phyloP scores from a whole-genome alignment of 2,329 filamentous ascomycete genomes.

The Clarireedia sp. region DNA sequence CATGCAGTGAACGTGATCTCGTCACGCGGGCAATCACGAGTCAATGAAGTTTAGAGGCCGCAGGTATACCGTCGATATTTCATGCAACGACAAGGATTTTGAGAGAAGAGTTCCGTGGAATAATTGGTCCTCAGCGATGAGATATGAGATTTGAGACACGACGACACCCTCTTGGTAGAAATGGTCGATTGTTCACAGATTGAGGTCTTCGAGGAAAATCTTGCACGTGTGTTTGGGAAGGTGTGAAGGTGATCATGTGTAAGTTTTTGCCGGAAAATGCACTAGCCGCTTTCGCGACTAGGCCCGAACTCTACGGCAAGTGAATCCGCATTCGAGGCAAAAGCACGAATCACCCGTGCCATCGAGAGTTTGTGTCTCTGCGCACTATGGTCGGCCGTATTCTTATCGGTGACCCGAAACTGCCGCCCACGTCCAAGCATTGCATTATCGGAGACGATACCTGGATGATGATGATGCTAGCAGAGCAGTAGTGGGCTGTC shows the following conservation, averaged over 20 bases:
- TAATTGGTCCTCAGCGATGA: neutral
- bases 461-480: too few species aligned
- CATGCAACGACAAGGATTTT: neutral
- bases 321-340: too few species aligned
- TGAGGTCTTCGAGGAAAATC: neutral
- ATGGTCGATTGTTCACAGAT: neutral
- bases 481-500: too few species aligned
- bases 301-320: neutral
- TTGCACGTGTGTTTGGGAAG: neutral
- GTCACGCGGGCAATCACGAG: neutral
- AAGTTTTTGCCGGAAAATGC: neutral
- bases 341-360: too few species aligned
- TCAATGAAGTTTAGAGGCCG: neutral
- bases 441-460: too few species aligned
- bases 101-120: neutral
- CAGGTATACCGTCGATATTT: neutral
- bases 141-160: neutral
- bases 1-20: neutral
- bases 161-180: neutral
- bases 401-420: too few species aligned
- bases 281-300: neutral
- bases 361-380: too few species aligned
- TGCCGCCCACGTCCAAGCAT: too few species aligned
- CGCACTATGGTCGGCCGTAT: too few species aligned
- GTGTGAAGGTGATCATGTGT: too few species aligned